Percentiles rank a stretch among this genome's conserved stretches.
Evolutionary conservation across 2,329 filamentous ascomycete genomes (phyloP).

Genomic region (Paracorniculantispora psalliotae): DNA sequence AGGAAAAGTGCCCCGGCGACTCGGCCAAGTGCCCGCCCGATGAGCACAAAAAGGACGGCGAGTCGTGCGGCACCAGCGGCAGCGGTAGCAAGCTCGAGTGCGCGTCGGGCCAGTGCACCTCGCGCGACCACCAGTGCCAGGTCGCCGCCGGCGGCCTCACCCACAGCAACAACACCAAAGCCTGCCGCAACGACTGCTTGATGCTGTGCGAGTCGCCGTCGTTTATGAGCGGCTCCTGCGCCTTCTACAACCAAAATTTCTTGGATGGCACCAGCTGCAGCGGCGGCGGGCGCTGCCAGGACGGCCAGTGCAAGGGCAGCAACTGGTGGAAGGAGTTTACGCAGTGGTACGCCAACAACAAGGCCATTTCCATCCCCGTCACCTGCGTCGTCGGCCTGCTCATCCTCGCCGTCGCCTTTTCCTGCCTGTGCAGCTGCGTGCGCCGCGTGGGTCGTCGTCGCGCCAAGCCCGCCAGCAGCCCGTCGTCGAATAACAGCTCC

Average conservation of each 20-base stretch:
- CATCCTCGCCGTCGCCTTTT: slow-evolving; percentile 61
- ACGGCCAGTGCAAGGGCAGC: slow-evolving; percentile 71
- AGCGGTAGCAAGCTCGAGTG: no score
- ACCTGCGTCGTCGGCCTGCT: slow-evolving; percentile 66
- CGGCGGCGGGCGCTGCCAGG: slow-evolving; percentile 72
- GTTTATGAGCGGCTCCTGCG: slow-evolving; percentile 62
- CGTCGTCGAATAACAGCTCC: slow-evolving; percentile 14
- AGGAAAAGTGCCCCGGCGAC: slow-evolving; percentile 74
- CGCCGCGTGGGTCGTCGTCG: slow-evolving; percentile 21
- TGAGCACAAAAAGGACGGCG: slow-evolving; percentile 62
- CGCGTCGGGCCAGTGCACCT: slow-evolving; percentile 91
- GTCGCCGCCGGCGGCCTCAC: slow-evolving; percentile 73
- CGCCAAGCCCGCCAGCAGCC: slow-evolving; percentile 18
- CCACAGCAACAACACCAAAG: slow-evolving; percentile 69
- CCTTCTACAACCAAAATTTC: slow-evolving; percentile 82
- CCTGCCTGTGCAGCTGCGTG: slow-evolving; percentile 56
- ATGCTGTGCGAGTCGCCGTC: slow-evolving; percentile 70
- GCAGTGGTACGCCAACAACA: slow-evolving; percentile 72
- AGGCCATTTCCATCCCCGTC: slow-evolving; percentile 77
- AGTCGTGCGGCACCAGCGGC: slow-evolving; percentile 62
- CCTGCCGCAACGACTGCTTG: slow-evolving; percentile 70
- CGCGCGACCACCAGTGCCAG: slow-evolving; percentile 82
- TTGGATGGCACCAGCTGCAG: slow-evolving; percentile 84
- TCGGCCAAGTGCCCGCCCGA: slow-evolving; percentile 71
- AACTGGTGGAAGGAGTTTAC: slow-evolving; percentile 65